These are phyloP conservation scores for Boletus barrowsii DNA, from an alignment of 768 basidiomycete genomes.

Conservation along the genomic window DNA sequence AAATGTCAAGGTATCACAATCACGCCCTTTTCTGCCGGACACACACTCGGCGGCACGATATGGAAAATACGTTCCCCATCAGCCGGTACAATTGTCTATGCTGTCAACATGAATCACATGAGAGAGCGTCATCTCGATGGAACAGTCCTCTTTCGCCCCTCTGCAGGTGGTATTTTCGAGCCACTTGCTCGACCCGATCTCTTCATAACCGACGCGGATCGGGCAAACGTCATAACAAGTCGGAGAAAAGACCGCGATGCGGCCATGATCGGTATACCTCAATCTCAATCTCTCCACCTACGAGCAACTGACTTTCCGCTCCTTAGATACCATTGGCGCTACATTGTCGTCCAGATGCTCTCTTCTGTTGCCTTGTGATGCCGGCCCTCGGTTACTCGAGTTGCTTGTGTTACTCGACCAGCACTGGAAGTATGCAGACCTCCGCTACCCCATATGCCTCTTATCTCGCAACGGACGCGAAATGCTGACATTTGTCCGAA, in stretches of 20 bases:
- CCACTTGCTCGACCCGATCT: conserved; percentile 87
- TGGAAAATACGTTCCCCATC: conserved; percentile 99
- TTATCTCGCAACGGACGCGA: conserved; percentile 87
- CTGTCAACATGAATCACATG: conserved; percentile 95
- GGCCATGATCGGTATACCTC: conserved; percentile 70
- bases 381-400: conserved; percentile 92
- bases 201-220: conserved; percentile 89
- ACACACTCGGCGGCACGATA: conserved; percentile 93
- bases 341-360: conserved; percentile 81
- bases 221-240: conserved; percentile 77
- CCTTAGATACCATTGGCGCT: conserved; percentile 79
- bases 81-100: conserved; percentile 92
- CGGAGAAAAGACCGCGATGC: conserved; percentile 88
- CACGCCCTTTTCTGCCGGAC: conserved; percentile 92
- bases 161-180: conserved; percentile 79
- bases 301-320: not conserved
- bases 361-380: conserved; percentile 87
- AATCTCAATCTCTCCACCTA: not conserved
- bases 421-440: conserved; percentile 90
- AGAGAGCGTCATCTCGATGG: conserved; percentile 93
- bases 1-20: conserved; percentile 92
- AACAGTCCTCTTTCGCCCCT: conserved; percentile 76
- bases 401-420: conserved; percentile 95
- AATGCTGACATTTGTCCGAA: conserved; percentile 89
- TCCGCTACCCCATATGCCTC: conserved; percentile 89